These are phyloP conservation scores for Ophiognomonia clavigignenti-juglandacearum DNA, from an alignment of 2,329 filamentous ascomycete species.

Conservation along the genomic window DNA sequence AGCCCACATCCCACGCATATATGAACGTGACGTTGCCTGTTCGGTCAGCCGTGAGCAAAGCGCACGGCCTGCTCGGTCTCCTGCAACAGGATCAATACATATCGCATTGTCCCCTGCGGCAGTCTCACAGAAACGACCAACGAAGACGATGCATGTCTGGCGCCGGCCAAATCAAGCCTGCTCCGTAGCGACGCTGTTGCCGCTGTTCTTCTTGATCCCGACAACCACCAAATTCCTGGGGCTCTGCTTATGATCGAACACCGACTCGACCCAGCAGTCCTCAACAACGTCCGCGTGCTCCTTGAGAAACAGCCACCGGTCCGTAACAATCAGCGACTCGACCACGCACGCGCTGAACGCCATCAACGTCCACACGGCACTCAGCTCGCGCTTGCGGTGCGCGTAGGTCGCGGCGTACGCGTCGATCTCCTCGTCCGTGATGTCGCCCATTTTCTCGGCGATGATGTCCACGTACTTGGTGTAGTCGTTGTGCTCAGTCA, in stretches of 20 bases:
- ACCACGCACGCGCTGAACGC: constrained; percentile 87
- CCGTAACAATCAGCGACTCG: constrained; percentile 84
- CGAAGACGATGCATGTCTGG: too few species aligned
- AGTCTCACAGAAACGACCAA: too few species aligned
- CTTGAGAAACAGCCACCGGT: constrained; percentile 80
- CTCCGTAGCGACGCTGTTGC: neutral
- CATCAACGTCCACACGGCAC: constrained; percentile 91
- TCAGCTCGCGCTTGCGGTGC: constrained; percentile 71
- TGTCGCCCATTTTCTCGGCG: constrained; percentile 55
- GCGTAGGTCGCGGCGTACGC: constrained; percentile 63
- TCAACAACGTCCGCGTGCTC: constrained; percentile 69
- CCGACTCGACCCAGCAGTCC: constrained; percentile 84
- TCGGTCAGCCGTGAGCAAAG: too few species aligned
- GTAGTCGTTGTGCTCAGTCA: constrained; percentile 55
- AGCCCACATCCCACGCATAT: too few species aligned
- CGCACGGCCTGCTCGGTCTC: too few species aligned
- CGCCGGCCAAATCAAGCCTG: neutral
- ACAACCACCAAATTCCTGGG: constrained; percentile 92
- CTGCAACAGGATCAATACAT: too few species aligned
- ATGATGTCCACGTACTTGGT: constrained; percentile 58
- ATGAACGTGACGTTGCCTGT: too few species aligned
- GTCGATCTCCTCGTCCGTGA: constrained; percentile 72
- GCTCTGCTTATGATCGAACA: constrained; percentile 83
- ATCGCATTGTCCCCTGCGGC: too few species aligned
- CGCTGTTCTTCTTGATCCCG: constrained; percentile 61